Evolutionary conservation across 2,329 filamentous ascomycete genomes (phyloP).

Genomic region (Dothidotthia symphoricarpi): DNA sequence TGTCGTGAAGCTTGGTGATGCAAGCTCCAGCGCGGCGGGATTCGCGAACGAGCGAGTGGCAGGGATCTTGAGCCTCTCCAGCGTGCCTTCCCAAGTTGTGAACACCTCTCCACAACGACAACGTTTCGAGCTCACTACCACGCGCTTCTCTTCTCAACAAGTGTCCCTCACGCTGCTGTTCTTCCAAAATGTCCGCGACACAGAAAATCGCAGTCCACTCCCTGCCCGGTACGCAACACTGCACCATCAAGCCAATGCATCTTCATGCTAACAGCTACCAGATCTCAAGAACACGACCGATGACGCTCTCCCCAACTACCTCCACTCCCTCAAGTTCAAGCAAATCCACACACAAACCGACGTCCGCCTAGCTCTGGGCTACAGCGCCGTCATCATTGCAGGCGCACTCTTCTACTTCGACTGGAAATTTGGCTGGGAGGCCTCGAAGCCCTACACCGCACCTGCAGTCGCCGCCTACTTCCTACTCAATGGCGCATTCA

Average conservation of each 20-base stretch:
- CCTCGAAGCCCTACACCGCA: conserved; percentile 77
- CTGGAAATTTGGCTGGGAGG: conserved; percentile 86
- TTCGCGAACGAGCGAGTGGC: conserved; percentile 11
- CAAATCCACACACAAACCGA: conserved; percentile 81
- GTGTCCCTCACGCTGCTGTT: neutral
- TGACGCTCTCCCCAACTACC: conserved; percentile 90
- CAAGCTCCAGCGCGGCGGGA: conserved; percentile 25
- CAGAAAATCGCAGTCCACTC: conserved; percentile 66
- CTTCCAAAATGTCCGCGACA: conserved; percentile 35
- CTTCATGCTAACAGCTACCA: conserved; percentile 40
- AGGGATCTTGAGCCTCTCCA: too few relatives aligned
- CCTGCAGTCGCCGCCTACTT: conserved; percentile 78
- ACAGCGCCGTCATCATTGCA: conserved; percentile 74
- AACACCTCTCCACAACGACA: neutral
- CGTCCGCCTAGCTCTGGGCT: conserved; percentile 79
- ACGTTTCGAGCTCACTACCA: conserved; percentile 1
- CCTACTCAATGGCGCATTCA: conserved; percentile 72
- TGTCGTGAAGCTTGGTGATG: conserved; percentile 21
- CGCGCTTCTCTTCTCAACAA: neutral
- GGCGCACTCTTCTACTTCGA: conserved; percentile 86
- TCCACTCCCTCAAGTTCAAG: conserved; percentile 80
- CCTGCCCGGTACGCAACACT: conserved; percentile 54
- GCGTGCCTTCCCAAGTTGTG: too few relatives aligned
- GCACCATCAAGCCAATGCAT: conserved; percentile 3
- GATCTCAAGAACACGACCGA: conserved; percentile 97